A percentile compares a stretch with the other conserved stretches of the same genome.
These are phyloP conservation scores for Blastomyces emzantsi DNA, from an alignment of 2,329 filamentous ascomycete genomes.

Conservation along the genomic window DNA sequence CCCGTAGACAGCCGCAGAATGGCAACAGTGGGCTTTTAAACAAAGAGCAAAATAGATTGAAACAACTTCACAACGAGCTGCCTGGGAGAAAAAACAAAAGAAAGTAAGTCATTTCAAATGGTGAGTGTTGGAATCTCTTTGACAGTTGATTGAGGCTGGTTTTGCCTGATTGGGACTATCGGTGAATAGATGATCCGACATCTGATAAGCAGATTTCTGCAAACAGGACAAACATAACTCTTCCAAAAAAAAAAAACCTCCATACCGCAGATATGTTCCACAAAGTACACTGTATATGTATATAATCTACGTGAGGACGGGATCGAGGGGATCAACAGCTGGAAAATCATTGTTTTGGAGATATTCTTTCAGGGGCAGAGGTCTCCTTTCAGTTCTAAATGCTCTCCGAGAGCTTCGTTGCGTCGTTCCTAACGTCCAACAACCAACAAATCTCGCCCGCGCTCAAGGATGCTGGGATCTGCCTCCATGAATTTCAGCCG, in stretches of 20 bases:
- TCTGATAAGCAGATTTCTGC: not conserved
- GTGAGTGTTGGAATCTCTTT: not conserved
- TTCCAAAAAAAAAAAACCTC: not conserved
- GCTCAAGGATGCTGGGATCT: conserved; percentile 75
- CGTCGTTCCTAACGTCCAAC: conserved; percentile 34
- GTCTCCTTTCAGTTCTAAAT: conserved; percentile 25
- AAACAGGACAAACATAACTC: conserved; percentile 1
- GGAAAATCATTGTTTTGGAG: not conserved
- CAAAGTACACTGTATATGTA: too few species aligned
- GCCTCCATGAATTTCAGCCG: conserved; percentile 73
- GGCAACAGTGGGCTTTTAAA: not conserved
- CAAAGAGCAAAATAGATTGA: not conserved
- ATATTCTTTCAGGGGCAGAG: not conserved
- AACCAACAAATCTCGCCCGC: conserved; percentile 36
- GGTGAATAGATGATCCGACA: conserved; percentile 3
- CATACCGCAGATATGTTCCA: too few species aligned
- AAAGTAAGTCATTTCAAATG: not conserved
- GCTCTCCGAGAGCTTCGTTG: conserved; percentile 43
- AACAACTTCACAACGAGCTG: not conserved
- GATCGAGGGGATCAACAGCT: not conserved
- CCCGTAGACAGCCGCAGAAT: not conserved
- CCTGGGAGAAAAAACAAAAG: not conserved
- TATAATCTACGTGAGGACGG: not conserved
- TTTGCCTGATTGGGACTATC: not conserved
- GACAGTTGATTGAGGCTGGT: too few species aligned